phyloP scores from a whole-genome alignment of 2,329 filamentous ascomycete species.

The Talaromyces albobiverticillius region DNA sequence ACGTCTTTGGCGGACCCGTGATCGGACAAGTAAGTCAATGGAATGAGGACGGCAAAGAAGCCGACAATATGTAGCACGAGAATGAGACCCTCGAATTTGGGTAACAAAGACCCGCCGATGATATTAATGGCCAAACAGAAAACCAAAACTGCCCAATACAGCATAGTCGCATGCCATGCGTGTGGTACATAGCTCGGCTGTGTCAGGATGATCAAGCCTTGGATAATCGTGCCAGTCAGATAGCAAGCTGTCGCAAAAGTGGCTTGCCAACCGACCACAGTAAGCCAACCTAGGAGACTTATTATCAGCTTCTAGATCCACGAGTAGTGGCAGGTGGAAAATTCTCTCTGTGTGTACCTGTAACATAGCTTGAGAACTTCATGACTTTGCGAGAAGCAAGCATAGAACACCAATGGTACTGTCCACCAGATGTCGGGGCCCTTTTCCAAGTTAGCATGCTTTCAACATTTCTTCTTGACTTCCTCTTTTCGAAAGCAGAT shows the following conservation, averaged over 20 bases:
- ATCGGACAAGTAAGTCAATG: conserved; percentile 11
- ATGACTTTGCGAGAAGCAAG: conserved; percentile 2
- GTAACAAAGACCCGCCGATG: conserved; percentile 10
- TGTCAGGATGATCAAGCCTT: conserved; percentile 18
- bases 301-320: background rate
- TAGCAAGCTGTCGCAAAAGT: conserved; percentile 26
- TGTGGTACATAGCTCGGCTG: conserved; percentile 25
- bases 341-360: background rate
- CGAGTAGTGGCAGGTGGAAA: background rate
- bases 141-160: conserved; percentile 48
- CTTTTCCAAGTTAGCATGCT: background rate
- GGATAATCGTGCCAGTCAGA: conserved; percentile 31
- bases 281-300: conserved; percentile 9
- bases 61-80: conserved; percentile 9
- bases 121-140: conserved; percentile 52
- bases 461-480: background rate
- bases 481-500: background rate
- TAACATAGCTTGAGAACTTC: conserved; percentile 14
- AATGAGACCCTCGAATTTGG: conserved; percentile 13
- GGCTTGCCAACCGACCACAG: conserved; percentile 29
- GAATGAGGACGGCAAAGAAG: conserved; percentile 14
- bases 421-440: conserved; percentile 12
- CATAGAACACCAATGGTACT: conserved; percentile 15
- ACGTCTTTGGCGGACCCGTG: conserved; percentile 18
- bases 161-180: conserved; percentile 43